These are phyloP conservation scores for Claviceps sp. DNA, from an alignment of 2,329 filamentous ascomycete genomes.

Conservation along the genomic window DNA sequence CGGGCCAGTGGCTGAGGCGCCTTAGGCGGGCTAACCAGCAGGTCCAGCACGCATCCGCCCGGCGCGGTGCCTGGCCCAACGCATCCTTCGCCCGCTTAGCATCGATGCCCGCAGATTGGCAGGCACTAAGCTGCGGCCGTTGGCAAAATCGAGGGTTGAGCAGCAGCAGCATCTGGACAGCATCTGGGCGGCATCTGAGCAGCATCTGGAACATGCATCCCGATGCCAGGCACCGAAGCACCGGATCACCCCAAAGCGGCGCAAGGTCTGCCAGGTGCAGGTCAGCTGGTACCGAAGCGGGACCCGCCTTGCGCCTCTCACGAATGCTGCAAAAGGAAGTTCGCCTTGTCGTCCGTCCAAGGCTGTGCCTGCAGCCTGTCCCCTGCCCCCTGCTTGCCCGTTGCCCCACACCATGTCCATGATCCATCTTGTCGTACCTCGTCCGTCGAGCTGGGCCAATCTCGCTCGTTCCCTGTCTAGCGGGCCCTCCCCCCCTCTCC, in stretches of 20 bases:
- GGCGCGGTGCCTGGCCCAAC: background rate
- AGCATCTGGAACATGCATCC: constrained; percentile 1
- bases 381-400: background rate
- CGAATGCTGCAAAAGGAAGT: too few species aligned
- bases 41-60: too few species aligned
- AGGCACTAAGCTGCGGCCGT: background rate
- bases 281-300: background rate
- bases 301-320: background rate
- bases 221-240: background rate
- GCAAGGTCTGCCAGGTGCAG: background rate
- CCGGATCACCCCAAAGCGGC: background rate
- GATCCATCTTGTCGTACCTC: constrained; percentile 1
- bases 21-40: too few species aligned
- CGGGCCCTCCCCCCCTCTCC: constrained; percentile 2
- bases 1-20: too few species aligned
- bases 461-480: constrained; percentile 6
- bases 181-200: too few species aligned
- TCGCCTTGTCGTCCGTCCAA: background rate
- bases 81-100: background rate
- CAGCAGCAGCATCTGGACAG: too few species aligned
- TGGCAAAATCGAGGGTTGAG: background rate
- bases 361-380: background rate
- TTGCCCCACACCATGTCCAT: background rate
- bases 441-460: constrained; percentile 1
- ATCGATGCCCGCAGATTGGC: background rate